Evolutionary conservation across 2,329 filamentous ascomycete genomes (phyloP).

Genomic region (Arthrobotrys conoides): DNA sequence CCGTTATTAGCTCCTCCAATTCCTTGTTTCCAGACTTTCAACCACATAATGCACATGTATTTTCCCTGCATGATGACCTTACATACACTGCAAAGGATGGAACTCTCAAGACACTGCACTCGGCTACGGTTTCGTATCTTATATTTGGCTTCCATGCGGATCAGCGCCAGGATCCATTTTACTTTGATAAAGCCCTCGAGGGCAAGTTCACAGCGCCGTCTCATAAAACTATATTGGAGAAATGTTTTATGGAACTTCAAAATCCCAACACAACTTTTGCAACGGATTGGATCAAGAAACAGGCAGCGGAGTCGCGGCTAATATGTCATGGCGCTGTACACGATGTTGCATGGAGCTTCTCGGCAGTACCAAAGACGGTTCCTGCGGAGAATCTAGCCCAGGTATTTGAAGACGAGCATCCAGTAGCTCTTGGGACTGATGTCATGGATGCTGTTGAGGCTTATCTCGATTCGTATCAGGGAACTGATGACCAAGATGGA

Average conservation of each 20-base stretch:
- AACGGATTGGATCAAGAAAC: not conserved
- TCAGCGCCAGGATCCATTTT: not conserved
- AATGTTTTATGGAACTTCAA: not conserved
- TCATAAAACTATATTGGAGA: not conserved
- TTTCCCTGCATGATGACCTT: constrained; percentile 68
- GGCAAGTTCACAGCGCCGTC: not conserved
- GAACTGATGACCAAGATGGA: no score
- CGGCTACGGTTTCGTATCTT: not conserved
- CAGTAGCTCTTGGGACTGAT: constrained; percentile 66
- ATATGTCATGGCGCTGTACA: not conserved
- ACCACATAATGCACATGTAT: constrained; percentile 68
- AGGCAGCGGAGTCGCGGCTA: not conserved
- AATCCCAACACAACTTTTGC: not conserved
- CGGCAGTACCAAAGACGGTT: not conserved
- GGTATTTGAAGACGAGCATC: constrained; percentile 36
- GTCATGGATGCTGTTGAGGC: constrained; percentile 67
- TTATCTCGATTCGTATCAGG: constrained; percentile 62
- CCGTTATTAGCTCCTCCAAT: constrained; percentile 64
- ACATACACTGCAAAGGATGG: constrained; percentile 62
- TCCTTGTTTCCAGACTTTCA: constrained; percentile 68
- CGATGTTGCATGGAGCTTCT: not conserved
- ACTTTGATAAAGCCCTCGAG: not conserved
- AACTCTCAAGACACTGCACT: not conserved
- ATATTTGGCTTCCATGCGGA: not conserved
- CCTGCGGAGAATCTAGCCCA: not conserved